Conservation (phyloP, 495 filamentous ascomycete genomes). For the Cryomyces minteri region DNA sequence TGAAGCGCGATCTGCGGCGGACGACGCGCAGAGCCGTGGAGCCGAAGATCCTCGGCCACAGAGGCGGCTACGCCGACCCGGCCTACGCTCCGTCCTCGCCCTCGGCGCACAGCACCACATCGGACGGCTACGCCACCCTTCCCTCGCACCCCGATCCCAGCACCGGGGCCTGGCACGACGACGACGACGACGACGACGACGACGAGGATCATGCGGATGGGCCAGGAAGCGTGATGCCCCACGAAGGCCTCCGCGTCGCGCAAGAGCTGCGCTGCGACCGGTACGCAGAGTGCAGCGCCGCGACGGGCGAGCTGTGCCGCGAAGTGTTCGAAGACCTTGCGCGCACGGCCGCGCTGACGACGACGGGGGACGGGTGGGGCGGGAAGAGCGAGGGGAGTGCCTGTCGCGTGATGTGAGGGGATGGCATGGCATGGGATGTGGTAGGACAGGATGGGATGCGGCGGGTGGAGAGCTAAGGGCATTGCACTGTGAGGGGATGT, state of each 20-base stretch:
- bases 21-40: conserved; percentile 23
- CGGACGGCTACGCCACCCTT: too few relatives aligned
- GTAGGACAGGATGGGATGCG: too few relatives aligned
- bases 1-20: conserved; percentile 60
- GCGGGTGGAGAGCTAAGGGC: too few relatives aligned
- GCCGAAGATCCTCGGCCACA: conserved; percentile 16
- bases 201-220: too few relatives aligned
- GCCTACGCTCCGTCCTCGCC: too few relatives aligned
- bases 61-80: too few relatives aligned
- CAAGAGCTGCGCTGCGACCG: conserved; percentile 71
- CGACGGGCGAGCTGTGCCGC: conserved; percentile 50
- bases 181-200: conserved; percentile 10
- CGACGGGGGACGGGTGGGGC: conserved; percentile 16
- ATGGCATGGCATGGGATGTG: too few relatives aligned
- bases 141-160: conserved; percentile 24
- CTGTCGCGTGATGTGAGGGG: conserved; percentile 16
- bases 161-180: not conserved
- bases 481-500: too few relatives aligned
- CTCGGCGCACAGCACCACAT: too few relatives aligned
- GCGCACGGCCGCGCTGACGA: conserved; percentile 20
- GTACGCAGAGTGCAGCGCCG: conserved; percentile 79
- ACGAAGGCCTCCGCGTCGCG: conserved; percentile 47
- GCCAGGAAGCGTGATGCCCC: conserved; percentile 15
- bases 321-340: conserved; percentile 25
- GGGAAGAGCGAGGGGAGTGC: conserved; percentile 14